Conservation (phyloP, 2,329 filamentous ascomycete species). For the Cercospora brassicicola region DNA sequence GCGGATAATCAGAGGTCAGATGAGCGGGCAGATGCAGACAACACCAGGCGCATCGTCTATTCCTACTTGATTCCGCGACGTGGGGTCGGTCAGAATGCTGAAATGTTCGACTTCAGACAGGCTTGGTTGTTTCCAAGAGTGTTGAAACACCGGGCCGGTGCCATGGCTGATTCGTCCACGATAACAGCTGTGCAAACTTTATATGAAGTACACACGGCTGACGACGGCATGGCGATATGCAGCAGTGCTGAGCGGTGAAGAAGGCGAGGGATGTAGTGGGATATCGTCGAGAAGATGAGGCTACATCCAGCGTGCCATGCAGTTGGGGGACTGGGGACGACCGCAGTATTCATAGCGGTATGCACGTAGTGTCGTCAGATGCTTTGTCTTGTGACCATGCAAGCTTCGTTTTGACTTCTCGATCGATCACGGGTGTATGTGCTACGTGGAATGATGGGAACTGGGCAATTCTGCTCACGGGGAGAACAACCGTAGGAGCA, state of each 20-base stretch:
- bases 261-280: slow-evolving; percentile 10
- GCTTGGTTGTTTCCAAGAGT: slow-evolving; percentile 7
- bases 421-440: neutral
- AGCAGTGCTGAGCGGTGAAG: slow-evolving; percentile 5
- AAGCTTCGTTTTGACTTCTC: neutral
- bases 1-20: neutral
- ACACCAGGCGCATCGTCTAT: neutral
- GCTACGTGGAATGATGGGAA: neutral
- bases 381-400: neutral
- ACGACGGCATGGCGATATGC: neutral
- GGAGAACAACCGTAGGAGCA: neutral
- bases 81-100: neutral
- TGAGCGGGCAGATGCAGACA: neutral
- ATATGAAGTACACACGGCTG: slow-evolving; percentile 7
- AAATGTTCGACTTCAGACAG: neutral
- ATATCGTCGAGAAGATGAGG: neutral
- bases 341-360: neutral
- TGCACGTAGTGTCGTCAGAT: neutral
- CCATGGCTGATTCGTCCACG: slow-evolving; percentile 2
- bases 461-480: neutral
- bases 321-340: neutral
- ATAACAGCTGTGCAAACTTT: neutral
- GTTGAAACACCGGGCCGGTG: neutral
- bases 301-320: neutral
- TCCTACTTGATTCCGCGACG: neutral